Percentiles rank a stretch among this genome's conserved stretches.
phyloP scores from a whole-genome alignment of 768 basidiomycete genomes.

The Lenzites betulinus region DNA sequence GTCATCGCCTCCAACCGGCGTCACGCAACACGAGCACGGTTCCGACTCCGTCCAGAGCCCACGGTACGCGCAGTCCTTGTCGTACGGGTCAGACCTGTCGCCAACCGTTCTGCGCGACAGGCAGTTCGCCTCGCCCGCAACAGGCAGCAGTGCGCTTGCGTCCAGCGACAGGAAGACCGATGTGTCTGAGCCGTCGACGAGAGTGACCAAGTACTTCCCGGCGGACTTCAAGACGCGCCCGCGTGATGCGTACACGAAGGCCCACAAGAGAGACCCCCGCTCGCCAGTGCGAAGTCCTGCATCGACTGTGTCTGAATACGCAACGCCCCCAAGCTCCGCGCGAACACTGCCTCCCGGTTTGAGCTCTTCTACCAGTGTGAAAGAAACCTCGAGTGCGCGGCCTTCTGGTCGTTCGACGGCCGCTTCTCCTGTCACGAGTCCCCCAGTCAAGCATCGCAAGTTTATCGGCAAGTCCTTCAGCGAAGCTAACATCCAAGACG shows the following conservation, averaged over 20 bases:
- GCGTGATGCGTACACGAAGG: neutral
- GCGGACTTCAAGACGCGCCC: neutral
- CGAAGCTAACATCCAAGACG: conserved; percentile 8
- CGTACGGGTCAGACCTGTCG: conserved; percentile 8
- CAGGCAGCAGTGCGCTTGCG: conserved; percentile 7
- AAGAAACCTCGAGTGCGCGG: too few species aligned
- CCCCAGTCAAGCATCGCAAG: neutral
- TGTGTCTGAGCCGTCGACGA: conserved; percentile 7
- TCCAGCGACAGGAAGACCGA: conserved; percentile 8
- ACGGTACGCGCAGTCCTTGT: conserved; percentile 5
- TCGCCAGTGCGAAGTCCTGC: neutral
- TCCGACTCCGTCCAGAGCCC: neutral
- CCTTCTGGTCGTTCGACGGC: too few species aligned
- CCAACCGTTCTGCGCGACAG: neutral
- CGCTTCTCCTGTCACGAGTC: too few species aligned
- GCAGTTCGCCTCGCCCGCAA: neutral
- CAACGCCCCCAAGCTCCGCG: neutral
- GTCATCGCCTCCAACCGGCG: conserved; percentile 7
- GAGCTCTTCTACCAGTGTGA: neutral
- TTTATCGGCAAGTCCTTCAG: neutral
- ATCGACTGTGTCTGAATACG: neutral
- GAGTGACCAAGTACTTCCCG: conserved; percentile 8
- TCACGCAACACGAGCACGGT: conserved; percentile 1
- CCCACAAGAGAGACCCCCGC: neutral
- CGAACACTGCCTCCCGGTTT: neutral